phyloP scores from a whole-genome alignment of 164 flowering plant genomes.

The Kalanchoe fedtschenkoi region DNA sequence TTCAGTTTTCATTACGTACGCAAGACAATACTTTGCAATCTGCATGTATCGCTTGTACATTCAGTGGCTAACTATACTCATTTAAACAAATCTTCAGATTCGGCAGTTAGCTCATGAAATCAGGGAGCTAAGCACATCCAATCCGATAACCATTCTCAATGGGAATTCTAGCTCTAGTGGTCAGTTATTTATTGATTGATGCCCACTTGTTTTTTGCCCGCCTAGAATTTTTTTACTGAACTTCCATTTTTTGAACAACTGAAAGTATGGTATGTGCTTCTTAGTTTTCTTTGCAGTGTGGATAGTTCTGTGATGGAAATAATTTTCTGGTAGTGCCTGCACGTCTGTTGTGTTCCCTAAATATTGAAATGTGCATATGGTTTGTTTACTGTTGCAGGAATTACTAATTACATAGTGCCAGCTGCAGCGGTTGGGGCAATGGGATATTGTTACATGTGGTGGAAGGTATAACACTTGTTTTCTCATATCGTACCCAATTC shows the following conservation, averaged over 20 bases:
- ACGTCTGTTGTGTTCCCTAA: background rate
- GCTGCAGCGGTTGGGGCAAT: slow-evolving; percentile 89
- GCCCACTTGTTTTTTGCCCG: background rate
- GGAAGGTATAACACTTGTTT: slow-evolving; percentile 48
- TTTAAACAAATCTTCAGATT: slow-evolving; percentile 26
- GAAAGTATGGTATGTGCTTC: background rate
- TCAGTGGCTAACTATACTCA: background rate
- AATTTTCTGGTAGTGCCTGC: background rate
- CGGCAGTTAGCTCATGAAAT: slow-evolving; percentile 74
- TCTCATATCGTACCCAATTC: too few relatives aligned
- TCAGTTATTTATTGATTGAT: slow-evolving; percentile 15
- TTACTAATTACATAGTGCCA: slow-evolving; percentile 59
- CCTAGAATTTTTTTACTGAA: too few relatives aligned
- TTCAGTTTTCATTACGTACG: too few relatives aligned
- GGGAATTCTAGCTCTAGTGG: slow-evolving; percentile 49
- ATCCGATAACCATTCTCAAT: slow-evolving; percentile 58
- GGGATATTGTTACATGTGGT: slow-evolving; percentile 95
- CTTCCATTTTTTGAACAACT: too few relatives aligned
- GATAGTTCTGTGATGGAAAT: background rate
- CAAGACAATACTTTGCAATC: background rate
- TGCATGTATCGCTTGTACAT: background rate
- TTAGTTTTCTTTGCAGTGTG: background rate
- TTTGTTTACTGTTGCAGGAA: slow-evolving; percentile 28
- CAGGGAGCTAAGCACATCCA: slow-evolving; percentile 52
- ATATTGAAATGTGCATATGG: background rate